Percentiles rank a stretch among this genome's conserved stretches.
Conservation (phyloP, 2,329 filamentous ascomycete genomes). For the Penicillium sp. region DNA sequence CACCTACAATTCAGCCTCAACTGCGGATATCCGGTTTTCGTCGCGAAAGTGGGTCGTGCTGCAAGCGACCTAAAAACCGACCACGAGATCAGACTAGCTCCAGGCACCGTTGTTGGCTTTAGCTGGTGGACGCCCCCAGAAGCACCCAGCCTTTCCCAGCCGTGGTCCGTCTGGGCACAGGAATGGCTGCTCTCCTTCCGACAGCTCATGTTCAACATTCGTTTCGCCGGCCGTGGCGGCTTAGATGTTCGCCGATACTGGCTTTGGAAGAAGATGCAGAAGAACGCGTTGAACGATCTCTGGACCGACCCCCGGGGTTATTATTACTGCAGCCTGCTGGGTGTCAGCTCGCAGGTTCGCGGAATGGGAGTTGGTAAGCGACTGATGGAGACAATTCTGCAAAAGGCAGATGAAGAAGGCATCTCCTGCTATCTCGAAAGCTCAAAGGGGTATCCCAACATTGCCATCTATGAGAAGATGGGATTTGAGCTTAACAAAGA, state of each 20-base stretch:
- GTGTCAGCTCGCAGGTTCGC: slow-evolving; percentile 65
- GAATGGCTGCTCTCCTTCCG: slow-evolving; percentile 65
- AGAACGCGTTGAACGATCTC: slow-evolving; percentile 59
- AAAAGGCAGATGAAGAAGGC: slow-evolving; percentile 63
- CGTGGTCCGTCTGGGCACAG: slow-evolving; percentile 64
- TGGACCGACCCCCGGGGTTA: slow-evolving; percentile 69
- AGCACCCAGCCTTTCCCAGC: slow-evolving; percentile 47
- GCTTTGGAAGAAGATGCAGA: slow-evolving; percentile 70
- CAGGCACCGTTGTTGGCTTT: slow-evolving; percentile 61
- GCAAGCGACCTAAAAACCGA: slow-evolving; percentile 19
- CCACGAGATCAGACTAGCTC: slow-evolving; percentile 8
- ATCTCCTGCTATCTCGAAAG: slow-evolving; percentile 71
- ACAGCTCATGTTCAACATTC: slow-evolving; percentile 67
- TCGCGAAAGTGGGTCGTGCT: slow-evolving; percentile 60
- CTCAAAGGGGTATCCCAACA: slow-evolving; percentile 66
- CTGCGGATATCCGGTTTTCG: slow-evolving; percentile 64
- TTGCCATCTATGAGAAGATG: slow-evolving; percentile 68
- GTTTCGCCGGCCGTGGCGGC: slow-evolving; percentile 65
- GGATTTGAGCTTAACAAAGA: slow-evolving; percentile 66
- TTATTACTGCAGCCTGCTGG: slow-evolving; percentile 76
- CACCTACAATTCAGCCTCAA: slow-evolving; percentile 70
- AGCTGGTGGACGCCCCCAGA: slow-evolving; percentile 70
- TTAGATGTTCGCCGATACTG: slow-evolving; percentile 67
- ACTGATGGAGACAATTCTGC: slow-evolving; percentile 64
- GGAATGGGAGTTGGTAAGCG: slow-evolving; percentile 66